These are phyloP conservation scores for Salix udensis DNA, from an alignment of 345 rosid genomes.

Conservation along the genomic window DNA sequence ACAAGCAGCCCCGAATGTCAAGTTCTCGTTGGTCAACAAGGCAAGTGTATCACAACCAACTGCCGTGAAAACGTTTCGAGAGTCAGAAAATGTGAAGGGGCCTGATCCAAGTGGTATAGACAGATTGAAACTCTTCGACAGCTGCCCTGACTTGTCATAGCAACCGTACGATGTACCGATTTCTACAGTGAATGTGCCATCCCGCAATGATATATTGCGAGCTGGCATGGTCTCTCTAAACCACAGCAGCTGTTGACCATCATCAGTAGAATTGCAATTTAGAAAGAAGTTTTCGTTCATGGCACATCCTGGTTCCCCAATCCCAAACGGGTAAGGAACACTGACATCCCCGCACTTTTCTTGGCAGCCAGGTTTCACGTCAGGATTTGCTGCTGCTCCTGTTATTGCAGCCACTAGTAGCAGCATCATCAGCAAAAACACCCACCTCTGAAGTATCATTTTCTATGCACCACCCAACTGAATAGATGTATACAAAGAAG, in stretches of 20 bases:
- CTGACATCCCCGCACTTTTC: constrained; percentile 19
- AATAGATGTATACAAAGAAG: not conserved
- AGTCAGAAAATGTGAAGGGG: constrained; percentile 13
- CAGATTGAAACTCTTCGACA: fast-evolving
- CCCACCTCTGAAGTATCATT: not conserved
- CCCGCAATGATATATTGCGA: not conserved
- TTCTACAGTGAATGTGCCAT: constrained; percentile 5
- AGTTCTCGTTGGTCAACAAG: not conserved
- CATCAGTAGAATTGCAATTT: not conserved
- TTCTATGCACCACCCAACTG: not conserved
- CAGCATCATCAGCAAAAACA: not conserved
- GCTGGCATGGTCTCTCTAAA: not conserved
- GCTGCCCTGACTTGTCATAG: not conserved
- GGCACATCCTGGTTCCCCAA: constrained; percentile 9
- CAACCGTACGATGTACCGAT: not conserved
- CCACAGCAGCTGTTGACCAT: not conserved
- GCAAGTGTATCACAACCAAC: constrained; percentile 24
- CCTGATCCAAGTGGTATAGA: not conserved
- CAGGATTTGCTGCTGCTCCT: not conserved
- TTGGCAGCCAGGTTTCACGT: constrained; percentile 1
- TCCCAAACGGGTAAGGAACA: constrained; percentile 33
- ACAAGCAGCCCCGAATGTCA: constrained; percentile 9
- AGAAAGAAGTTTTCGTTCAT: not conserved
- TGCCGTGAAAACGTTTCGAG: constrained; percentile 23
- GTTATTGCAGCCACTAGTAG: not conserved